Percentiles rank a stretch among this genome's conserved stretches.
These are phyloP conservation scores for Globisporangium heterothallicum DNA, from an alignment of 352 stramenopile genomes.

Conservation along the genomic window DNA sequence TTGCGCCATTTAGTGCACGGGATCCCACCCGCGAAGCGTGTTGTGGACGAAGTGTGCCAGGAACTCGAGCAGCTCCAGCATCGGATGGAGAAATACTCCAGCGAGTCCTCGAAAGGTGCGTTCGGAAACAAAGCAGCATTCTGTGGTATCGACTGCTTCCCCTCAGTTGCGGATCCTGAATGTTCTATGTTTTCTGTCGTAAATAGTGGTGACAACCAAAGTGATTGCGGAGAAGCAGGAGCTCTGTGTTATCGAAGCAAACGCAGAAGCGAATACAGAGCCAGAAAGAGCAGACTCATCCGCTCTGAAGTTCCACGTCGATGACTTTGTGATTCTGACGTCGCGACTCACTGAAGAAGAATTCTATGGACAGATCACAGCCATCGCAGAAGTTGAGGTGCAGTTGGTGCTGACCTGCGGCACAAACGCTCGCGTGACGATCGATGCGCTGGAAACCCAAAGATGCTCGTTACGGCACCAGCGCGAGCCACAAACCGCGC, in stretches of 20 bases:
- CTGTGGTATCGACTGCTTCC: no score
- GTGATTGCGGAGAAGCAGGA: no score
- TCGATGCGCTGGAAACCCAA: slow-evolving; percentile 29
- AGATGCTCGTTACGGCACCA: slow-evolving; percentile 40
- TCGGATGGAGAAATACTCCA: slow-evolving; percentile 10
- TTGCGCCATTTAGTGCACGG: slow-evolving; percentile 45
- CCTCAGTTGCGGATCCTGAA: no score
- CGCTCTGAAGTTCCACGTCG: slow-evolving; percentile 35
- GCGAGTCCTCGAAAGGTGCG: not conserved
- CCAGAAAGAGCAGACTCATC: slow-evolving; percentile 1
- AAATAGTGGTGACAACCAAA: no score
- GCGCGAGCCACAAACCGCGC: not conserved
- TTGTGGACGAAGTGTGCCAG: slow-evolving; percentile 31
- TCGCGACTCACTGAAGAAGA: slow-evolving; percentile 53
- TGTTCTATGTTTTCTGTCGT: no score
- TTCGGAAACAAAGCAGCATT: no score
- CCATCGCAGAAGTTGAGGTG: slow-evolving; percentile 26
- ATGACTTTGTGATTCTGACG: slow-evolving; percentile 46
- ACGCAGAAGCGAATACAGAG: not conserved
- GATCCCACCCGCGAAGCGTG: slow-evolving; percentile 28
- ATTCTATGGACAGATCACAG: slow-evolving; percentile 50
- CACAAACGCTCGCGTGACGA: slow-evolving; percentile 20
- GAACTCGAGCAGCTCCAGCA: slow-evolving; percentile 15
- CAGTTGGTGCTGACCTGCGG: slow-evolving; percentile 51
- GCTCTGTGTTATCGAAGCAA: not conserved